Base-by-base conservation (phyloP, 371 early-diverging fungal species). In the Nematocida sp. region DNA sequence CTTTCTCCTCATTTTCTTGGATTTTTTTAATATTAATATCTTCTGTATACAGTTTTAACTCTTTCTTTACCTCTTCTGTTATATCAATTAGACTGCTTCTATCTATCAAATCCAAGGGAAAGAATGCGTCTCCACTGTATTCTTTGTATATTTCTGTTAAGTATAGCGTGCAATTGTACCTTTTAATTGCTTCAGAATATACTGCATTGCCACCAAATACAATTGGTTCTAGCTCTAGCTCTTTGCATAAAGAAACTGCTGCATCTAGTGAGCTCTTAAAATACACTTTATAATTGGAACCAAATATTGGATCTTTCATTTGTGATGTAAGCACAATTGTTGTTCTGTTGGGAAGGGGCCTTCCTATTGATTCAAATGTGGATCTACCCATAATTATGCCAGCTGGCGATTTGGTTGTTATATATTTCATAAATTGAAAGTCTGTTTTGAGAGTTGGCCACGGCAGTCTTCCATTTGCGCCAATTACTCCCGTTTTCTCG, bases 321-420 rank as follows among this genome's bases (percentile, higher is more conserved):
- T 39, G 7, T 4, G 83, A 69, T 18, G 83, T 50, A 6, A 83
- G 45, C n/a, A 83, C 83, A 47, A 83, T 66, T 13, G 44, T 23
- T 15, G 58, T 66, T 20, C 83, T 50, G 6, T 61, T 52, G 55
- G 83, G 81, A 23, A 83, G 54, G 23, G 66, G 66, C 42, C 44
- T 80, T 73, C 75, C 75, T 11, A 83, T 83, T 55, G 83, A 83
- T 47, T 81, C 55, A 42, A 47, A 83, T n/a, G 83, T 83, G 7
- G 44, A 58, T 40, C 81, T 9, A 13, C 83, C 83, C 83, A 83
- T 83, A 52, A 83, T 71, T 62, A 83, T 20, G 5, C 70, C 83
- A 67, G 73, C 2, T 23, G 62, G 62, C 11, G 15, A 13, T 25
- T 44, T 40, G n/a, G 52, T 64, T 7, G 83, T 83, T 4, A 83